Evolutionary conservation across 2,329 filamentous ascomycete species (phyloP), one percentile per base, ranked within the genome.

Genomic region (Rutstroemia sp.): DNA sequence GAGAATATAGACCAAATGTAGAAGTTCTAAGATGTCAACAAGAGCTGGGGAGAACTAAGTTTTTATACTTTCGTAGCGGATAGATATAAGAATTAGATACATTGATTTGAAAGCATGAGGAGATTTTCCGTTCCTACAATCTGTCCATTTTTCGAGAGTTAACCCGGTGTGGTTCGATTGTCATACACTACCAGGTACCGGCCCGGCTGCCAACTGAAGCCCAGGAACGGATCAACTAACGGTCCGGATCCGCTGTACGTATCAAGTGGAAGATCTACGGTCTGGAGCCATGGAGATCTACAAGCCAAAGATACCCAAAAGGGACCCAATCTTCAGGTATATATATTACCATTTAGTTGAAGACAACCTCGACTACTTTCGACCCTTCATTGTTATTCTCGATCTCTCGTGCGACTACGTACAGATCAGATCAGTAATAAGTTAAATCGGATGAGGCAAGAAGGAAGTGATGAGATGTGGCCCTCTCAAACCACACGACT

Each of bases 41-140:
- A 42, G 39, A 42, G 18, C 12, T 34, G 38, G 34, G 16, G 9
- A 38, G 21, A 14, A 14, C n/a, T 16, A n/a, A 37, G 39, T 8
- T 1, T 16, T 38, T 46, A 25, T 38, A 23, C 19, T 21, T 52
- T 19, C 18, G 30, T 3, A 9, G 12, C 7, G 27, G 23, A 18
- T 18, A 6, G 37, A 18, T 9, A 50, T n/a, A 30, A 16, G 18
- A 46, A 3, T 10, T 19, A 46, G 9, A 30, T 16, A 52, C 5
- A n/a, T 19, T 47, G 51, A 53, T 53, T 53, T 53, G 41, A 53
- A 53, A 53, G 51, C 49, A 51, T 53, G 27, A 12, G 30, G 9
- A 34, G 18, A 23, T 19, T 46, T 42, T 44, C 19, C 19, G 19
- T 46, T 47, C 47, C 38, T n/a, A 42, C 49, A 44, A 52, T 52